Base-by-base conservation (phyloP, 129 eudicot genomes). In the Lonicera japonica region DNA sequence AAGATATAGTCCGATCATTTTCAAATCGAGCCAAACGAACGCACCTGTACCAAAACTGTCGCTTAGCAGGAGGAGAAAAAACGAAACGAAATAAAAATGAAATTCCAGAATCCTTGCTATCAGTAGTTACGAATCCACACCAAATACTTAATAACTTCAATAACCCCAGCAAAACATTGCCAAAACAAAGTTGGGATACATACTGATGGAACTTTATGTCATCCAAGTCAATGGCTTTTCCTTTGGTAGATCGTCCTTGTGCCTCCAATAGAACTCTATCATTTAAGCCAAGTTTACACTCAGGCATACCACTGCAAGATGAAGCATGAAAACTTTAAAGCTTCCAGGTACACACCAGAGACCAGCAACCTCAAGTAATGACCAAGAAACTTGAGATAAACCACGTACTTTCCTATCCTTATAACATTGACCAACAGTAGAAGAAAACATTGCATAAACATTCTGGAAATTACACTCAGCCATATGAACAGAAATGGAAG, bases 151-250 rank as follows among this genome's bases (percentile, higher is more conserved):
- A 66, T 60, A 51, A 11, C 16, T 48, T 57, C 41, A 64, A 68
- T 4, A 55, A 39, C 8, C 25, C 34, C 40, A 16, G 25, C 34
- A 24, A 41, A 48, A 5, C 13, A 61, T 18, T 5, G 54, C 22
- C 19, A 21, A 34, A 16, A 38, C 51, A 70, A 21, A 16, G 63
- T 58, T 41, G 39, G 25, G 54, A 25, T 48, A 73, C 95, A 47
- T 82, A 92, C 99, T 92, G 99, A 75, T 92, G 99, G 61, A 92
- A 92, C 75, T 92, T 92, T 73, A 92, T 92, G 73, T 92, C 99
- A 69, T 92, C 99, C 63, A 92, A 77, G 75, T 92, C 99, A 67
- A 92, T 92, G 65, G 99, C 88, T 66, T 92, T 92, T 66, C 99
- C 99, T 75, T 92, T 92, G 9, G 92, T 72, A 20, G 96, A 50